Evolutionary conservation across 345 rosid species (phyloP), one percentile per base, ranked within the genome.

Genomic region (Punica granatum): DNA sequence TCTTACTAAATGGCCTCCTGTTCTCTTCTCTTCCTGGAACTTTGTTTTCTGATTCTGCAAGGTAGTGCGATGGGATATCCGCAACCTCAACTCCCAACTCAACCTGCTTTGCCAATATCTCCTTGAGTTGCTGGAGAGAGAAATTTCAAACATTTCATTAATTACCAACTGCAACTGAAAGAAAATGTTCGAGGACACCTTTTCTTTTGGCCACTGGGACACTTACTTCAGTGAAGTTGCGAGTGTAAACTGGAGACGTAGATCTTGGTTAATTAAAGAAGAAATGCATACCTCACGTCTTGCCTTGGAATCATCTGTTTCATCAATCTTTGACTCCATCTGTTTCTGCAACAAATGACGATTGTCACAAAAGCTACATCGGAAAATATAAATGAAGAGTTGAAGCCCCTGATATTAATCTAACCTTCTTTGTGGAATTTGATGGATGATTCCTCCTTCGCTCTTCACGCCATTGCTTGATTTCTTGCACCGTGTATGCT

Each of bases 1-100:
- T 85, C 69, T 79, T 85, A 31, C 19, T 69, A 13, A 46, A 58
- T 19, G 71, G 72, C 67, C 76, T 70, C 60, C 64, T 58, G 59
- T 75, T 73, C 59, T 71, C 77, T 63, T 80, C 77, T 53, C 68
- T 65, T 34, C 36, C 75, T 66, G 26, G 60, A 65, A 62, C 74
- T 64, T 59, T 83, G 61, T 72, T 84, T 76, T 71, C 78, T 46
- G 77, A 76, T 64, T 82, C 89, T 19, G 72, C 73, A 25, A 91
- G 75, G 79, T 94, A 91, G 66, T 83, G 72, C 15, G 89, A 76
- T 13, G 96, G 96, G 73, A 94, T 74, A 81, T 94, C 99, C 59
- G 98, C 98, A 69, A 91, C 93, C 80, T 89, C 96, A 73, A 85
- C 82, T 60, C 96, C 97, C 72, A 94, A 76, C 78, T 89, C 93